Evolutionary conservation across 768 basidiomycete species (phyloP).

Genomic region (Butyriboletus loyo): DNA sequence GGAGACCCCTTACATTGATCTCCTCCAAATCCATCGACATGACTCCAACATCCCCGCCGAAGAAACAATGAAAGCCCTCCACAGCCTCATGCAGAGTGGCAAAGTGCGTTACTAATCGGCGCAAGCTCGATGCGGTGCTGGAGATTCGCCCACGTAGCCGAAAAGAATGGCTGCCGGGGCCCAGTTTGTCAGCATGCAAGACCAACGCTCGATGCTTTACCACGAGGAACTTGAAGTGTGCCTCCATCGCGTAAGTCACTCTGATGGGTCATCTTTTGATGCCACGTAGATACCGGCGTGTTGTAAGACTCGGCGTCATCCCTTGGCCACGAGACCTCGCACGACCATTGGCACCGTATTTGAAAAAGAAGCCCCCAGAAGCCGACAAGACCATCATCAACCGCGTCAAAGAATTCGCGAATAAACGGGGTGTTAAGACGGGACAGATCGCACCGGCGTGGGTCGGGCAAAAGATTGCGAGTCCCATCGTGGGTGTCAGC

Average conservation of each 20-base stretch:
- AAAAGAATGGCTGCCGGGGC: slow-evolving; percentile 46
- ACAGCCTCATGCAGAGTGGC: slow-evolving; percentile 45
- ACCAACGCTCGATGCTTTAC: slow-evolving; percentile 51
- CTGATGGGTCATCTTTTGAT: background rate
- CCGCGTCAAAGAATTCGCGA: slow-evolving; percentile 41
- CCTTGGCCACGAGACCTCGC: slow-evolving; percentile 46
- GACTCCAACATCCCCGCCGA: slow-evolving; percentile 35
- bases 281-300: slow-evolving; percentile 37
- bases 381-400: slow-evolving; percentile 36
- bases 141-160: slow-evolving; percentile 42
- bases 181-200: slow-evolving; percentile 54
- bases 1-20: slow-evolving; percentile 35
- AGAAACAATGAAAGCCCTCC: slow-evolving; percentile 49
- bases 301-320: slow-evolving; percentile 51
- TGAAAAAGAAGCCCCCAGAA: slow-evolving; percentile 24
- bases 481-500: slow-evolving; percentile 44
- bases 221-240: slow-evolving; percentile 44
- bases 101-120: slow-evolving; percentile 51
- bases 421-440: slow-evolving; percentile 41
- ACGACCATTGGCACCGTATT: slow-evolving; percentile 32
- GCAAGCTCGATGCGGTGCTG: slow-evolving; percentile 44
- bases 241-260: background rate
- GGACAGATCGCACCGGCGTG: slow-evolving; percentile 46
- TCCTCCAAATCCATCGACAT: slow-evolving; percentile 44
- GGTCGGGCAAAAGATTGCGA: slow-evolving; percentile 38